Percentiles rank a stretch among this genome's conserved stretches.
These are phyloP conservation scores for Jimgerdemannia flammicorona DNA, from an alignment of 192 early-diverging fungal genomes.

Conservation along the genomic window DNA sequence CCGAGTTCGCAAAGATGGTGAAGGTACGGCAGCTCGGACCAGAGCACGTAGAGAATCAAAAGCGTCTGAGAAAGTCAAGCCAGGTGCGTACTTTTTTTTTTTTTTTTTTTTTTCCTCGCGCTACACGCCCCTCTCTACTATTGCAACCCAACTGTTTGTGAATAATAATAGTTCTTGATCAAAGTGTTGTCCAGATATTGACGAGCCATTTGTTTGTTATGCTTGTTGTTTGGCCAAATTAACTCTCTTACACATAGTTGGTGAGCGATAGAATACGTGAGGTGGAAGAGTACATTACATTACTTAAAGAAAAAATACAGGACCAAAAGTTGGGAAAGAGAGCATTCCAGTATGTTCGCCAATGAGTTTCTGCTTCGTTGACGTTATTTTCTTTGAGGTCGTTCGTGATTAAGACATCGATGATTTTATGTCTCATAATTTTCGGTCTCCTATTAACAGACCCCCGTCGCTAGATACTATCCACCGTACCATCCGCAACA, in stretches of 20 bases:
- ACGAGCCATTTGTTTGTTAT: too few species aligned
- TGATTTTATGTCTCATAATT: too few species aligned
- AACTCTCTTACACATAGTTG: not conserved
- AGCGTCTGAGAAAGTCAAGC: not conserved
- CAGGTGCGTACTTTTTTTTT: not conserved
- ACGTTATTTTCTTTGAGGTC: not conserved
- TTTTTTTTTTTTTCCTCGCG: not conserved
- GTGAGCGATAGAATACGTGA: not conserved
- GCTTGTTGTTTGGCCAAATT: too few species aligned
- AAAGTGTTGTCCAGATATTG: too few species aligned
- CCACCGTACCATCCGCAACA: constrained; percentile 10
- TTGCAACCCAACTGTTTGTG: too few species aligned
- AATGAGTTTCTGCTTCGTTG: not conserved
- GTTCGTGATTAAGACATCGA: too few species aligned
- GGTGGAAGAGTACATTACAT: not conserved
- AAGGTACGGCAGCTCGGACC: not conserved
- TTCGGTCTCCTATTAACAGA: not conserved
- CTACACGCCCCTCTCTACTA: too few species aligned
- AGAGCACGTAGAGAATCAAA: not conserved
- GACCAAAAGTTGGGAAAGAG: constrained; percentile 5
- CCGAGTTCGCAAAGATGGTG: not conserved
- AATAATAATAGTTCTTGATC: too few species aligned
- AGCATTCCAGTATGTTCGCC: not conserved
- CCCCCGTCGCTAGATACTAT: constrained; percentile 11
- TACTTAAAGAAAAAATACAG: constrained; percentile 5